Evolutionary conservation across 345 rosid species (phyloP), one percentile per base, ranked within the genome.

Genomic region (Mallotus nudiflorus): DNA sequence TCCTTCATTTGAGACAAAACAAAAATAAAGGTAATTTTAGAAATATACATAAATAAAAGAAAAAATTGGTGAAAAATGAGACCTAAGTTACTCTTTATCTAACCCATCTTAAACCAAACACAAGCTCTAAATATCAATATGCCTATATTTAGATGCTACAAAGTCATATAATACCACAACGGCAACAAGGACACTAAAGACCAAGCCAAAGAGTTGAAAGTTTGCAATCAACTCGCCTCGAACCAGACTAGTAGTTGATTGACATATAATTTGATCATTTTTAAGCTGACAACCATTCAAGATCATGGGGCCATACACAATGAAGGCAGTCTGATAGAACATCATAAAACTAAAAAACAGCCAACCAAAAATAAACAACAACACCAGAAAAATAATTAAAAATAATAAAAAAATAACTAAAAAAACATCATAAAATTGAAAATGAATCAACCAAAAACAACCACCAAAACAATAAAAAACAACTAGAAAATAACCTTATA

Each of bases 251-350:
- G 84, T 92, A 0, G 14, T 28, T 29, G 93, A 83, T 67, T 56
- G 87, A 49, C 98, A 94, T 6, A 42, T 53, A 28, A 94, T 82
- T 10, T 64, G 40, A 63, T 79, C 77, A 10, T 18, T 81, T 76
- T 85, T 85, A 35, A 89, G 81, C 65, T 9, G 66, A 75, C 97
- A 94, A 8, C 98, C 97, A 48, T 84, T 80, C 0, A 96, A 97
- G 92, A 90, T 88, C 96, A 87, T 90, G 69, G 96, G 90, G 45
- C 98, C 98, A 61, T 94, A 94, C 29, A 94, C 92, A 65, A 87
- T 85, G 82, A 94, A 91, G 74, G 97, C 97, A 6, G 98, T 91
- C 78, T 91, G 99, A 68, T 91, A 91, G 81, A 95, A 95, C 99
- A n/a, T n/a, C n/a, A n/a, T n/a, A n/a, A n/a, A n/a, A n/a, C n/a